phyloP scores from a whole-genome alignment of 1,284 basidiomycete species.

The Heimioporus retisporus region DNA sequence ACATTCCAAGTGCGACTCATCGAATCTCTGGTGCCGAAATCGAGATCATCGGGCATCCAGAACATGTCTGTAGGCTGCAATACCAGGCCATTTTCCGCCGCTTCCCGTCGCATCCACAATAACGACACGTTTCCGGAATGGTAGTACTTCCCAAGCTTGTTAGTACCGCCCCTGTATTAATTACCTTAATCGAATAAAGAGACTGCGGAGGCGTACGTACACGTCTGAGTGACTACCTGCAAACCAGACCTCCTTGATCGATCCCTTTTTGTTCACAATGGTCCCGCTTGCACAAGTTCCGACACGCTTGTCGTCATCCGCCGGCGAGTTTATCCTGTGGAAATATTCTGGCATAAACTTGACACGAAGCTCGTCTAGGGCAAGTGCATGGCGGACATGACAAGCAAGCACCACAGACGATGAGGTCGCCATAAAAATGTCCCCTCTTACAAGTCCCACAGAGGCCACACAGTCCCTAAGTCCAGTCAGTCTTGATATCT shows the following conservation, averaged over 20 bases:
- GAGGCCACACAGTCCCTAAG: conserved; percentile 55
- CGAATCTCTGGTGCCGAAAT: conserved; percentile 28
- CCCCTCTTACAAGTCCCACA: conserved; percentile 38
- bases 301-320: conserved; percentile 8
- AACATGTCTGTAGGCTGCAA: conserved; percentile 30
- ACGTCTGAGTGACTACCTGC: conserved; percentile 39
- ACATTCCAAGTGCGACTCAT: conserved; percentile 28
- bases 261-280: too few species aligned
- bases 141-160: conserved; percentile 14
- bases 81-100: conserved; percentile 25
- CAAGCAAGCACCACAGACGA: conserved; percentile 35
- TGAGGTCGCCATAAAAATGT: conserved; percentile 34
- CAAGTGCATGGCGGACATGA: conserved; percentile 51
- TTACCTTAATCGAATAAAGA: neutral
- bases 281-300: too few species aligned
- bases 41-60: conserved; percentile 36
- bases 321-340: conserved; percentile 31
- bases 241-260: conserved; percentile 36
- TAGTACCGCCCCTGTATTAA: conserved; percentile 30
- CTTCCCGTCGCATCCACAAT: conserved; percentile 41
- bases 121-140: conserved; percentile 35
- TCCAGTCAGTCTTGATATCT: neutral
- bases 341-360: conserved; percentile 54
- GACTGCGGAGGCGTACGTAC: conserved; percentile 22
- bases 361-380: conserved; percentile 50